Evolutionary conservation across 2,329 filamentous ascomycete species (phyloP).

Genomic region (Pseudopyrenochaeta lycopersici): DNA sequence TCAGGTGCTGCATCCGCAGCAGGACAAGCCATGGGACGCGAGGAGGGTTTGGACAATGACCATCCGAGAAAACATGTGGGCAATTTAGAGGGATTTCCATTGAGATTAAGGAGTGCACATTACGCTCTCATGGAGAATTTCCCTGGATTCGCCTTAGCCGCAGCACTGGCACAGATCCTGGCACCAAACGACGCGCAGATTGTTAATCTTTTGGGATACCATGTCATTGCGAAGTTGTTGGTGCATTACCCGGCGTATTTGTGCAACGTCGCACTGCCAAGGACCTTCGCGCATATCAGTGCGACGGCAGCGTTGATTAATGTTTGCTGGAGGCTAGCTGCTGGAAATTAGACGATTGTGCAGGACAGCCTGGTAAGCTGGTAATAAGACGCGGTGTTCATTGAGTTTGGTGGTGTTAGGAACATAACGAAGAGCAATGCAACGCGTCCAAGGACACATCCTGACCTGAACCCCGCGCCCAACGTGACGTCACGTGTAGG

Average conservation of each 20-base stretch:
- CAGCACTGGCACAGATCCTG: constrained; percentile 30
- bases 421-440: no score
- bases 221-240: constrained; percentile 31
- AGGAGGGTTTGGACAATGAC: constrained; percentile 22
- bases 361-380: no score
- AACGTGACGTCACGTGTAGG: no score
- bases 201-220: constrained; percentile 29
- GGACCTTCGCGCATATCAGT: constrained; percentile 25
- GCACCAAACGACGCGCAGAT: constrained; percentile 31
- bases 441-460: no score
- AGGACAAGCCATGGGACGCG: constrained; percentile 31
- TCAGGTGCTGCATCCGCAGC: constrained; percentile 29
- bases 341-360: constrained; percentile 11
- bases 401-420: no score
- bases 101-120: constrained; percentile 30
- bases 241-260: constrained; percentile 32
- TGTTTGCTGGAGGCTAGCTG: constrained; percentile 32
- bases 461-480: no score
- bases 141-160: constrained; percentile 31
- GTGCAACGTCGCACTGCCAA: constrained; percentile 24
- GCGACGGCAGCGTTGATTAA: constrained; percentile 33
- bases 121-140: constrained; percentile 35
- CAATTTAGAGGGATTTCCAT: constrained; percentile 19
- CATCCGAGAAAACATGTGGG: constrained; percentile 27
- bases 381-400: no score